Evolutionary conservation across 208 protist species (phyloP), one percentile per base, ranked within the genome.

Genomic region (Cochliopodium minus): DNA sequence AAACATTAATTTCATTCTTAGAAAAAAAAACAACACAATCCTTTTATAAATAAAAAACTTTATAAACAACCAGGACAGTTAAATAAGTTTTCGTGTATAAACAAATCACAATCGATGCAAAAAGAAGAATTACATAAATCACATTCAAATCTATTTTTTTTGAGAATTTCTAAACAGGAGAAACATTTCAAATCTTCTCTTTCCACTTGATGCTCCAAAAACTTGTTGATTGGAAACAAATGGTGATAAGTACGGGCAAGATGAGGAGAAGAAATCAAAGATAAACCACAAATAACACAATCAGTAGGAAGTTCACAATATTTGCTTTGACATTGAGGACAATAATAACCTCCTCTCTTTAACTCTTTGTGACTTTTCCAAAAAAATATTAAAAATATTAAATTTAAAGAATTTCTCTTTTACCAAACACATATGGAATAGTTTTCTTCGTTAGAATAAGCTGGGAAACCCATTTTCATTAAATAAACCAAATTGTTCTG

Each of bases 191-290:
- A 36, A 23, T 23, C 29, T 23, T 17, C 36, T 7, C 7, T 25
- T 42, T 28, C 6, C 45, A 3, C 4, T 6, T 48, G 11, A 35
- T 39, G 17, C 26, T 70, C 70, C 20, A 51, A 15, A 53, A 76
- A 86, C 2, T 40, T 5, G 22, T 65, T 52, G 0, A 85, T 33
- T 23, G 74, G 79, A 51, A 87, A 82, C 23, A 87, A 56, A 53
- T 87, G 81, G 52, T 83, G 78, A 53, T 83, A 86, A 2, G 79
- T 83, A 23, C 80, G 61, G 3, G 80, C 81, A 15, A 87, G 64
- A 61, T 87, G 81, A 4, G 79, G 65, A 23, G 78, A 78, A 9
- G 80, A 82, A 10, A 87, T 67, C 3, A 87, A 59, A 2, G 68
- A 79, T 20, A 85, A 51, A 25, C 56, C 61, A 61, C 81, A 87